These are phyloP conservation scores for Septoria linicola DNA, from an alignment of 2,329 filamentous ascomycete genomes.

Conservation along the genomic window DNA sequence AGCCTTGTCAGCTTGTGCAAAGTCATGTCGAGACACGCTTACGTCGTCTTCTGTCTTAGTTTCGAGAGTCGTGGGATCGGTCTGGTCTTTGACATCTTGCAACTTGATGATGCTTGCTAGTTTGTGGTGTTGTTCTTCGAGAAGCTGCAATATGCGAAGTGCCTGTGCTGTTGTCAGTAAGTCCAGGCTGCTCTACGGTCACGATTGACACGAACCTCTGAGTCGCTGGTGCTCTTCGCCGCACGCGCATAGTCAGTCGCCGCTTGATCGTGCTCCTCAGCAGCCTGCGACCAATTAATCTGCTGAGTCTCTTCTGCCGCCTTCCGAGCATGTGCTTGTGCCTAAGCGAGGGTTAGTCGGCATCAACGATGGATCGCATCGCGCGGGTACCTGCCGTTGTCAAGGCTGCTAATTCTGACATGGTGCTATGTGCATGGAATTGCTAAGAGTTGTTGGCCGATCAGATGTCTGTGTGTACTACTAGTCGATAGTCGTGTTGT, in stretches of 20 bases:
- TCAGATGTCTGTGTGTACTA: no score
- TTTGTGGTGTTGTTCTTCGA: slow-evolving; percentile 83
- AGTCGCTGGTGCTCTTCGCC: slow-evolving; percentile 66
- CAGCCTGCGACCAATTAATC: slow-evolving; percentile 73
- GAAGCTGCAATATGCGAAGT: slow-evolving; percentile 75
- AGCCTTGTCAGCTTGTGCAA: slow-evolving; percentile 32
- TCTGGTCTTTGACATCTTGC: slow-evolving; percentile 42
- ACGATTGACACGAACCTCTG: slow-evolving; percentile 47
- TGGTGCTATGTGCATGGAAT: slow-evolving; percentile 9
- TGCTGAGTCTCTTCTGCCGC: slow-evolving; percentile 70
- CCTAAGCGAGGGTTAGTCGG: slow-evolving; percentile 49
- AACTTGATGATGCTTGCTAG: slow-evolving; percentile 79
- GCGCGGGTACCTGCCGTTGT: slow-evolving; percentile 4
- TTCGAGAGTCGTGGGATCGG: slow-evolving; percentile 1
- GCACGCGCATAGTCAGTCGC: slow-evolving; percentile 86
- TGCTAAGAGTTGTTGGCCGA: neutral
- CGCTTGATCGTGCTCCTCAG: slow-evolving; percentile 83
- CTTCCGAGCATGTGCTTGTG: slow-evolving; percentile 84
- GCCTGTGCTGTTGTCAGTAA: slow-evolving; percentile 60
- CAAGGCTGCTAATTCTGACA: slow-evolving; percentile 32
- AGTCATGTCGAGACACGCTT: slow-evolving; percentile 49
- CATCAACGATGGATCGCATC: neutral
- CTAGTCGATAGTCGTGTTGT: neutral
- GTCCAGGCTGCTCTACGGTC: neutral
- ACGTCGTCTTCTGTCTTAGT: slow-evolving; percentile 10